These are phyloP conservation scores for Bisporella sp. DNA, from an alignment of 2,329 filamentous ascomycete genomes.

Conservation along the genomic window DNA sequence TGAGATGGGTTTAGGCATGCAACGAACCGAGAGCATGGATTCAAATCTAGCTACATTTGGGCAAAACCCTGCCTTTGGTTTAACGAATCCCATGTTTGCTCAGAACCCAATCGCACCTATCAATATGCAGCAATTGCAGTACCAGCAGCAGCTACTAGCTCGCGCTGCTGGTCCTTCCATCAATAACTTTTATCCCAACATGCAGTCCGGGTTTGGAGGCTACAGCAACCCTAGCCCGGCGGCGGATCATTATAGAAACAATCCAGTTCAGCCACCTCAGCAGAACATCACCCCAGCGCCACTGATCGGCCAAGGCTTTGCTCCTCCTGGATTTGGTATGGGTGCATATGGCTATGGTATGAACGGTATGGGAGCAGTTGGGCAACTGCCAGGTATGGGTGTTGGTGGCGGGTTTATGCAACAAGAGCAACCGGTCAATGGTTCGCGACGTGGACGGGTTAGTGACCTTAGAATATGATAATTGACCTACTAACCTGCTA, in stretches of 20 bases:
- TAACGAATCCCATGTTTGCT: slow-evolving; percentile 46
- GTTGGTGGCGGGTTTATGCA: slow-evolving; percentile 38
- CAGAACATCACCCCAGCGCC: slow-evolving; percentile 36
- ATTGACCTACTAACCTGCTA: not conserved
- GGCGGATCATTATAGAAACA: slow-evolving; percentile 50
- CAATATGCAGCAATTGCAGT: slow-evolving; percentile 47
- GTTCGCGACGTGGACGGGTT: slow-evolving; percentile 48
- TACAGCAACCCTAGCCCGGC: slow-evolving; percentile 42
- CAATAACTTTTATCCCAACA: slow-evolving; percentile 48
- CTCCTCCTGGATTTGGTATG: slow-evolving; percentile 44
- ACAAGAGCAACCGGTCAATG: slow-evolving; percentile 50
- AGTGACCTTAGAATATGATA: slow-evolving; percentile 6
- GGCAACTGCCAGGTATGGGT: slow-evolving; percentile 37
- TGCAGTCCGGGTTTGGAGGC: slow-evolving; percentile 49
- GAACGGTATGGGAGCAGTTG: slow-evolving; percentile 29
- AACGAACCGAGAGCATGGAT: slow-evolving; percentile 47
- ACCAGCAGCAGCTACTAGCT: slow-evolving; percentile 51
- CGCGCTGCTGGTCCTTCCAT: slow-evolving; percentile 43
- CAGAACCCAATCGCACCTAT: slow-evolving; percentile 38
- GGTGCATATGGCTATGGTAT: slow-evolving; percentile 36
- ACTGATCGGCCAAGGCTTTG: slow-evolving; percentile 33
- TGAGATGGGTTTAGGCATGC: slow-evolving; percentile 44
- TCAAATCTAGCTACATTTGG: slow-evolving; percentile 37
- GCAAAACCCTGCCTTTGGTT: slow-evolving; percentile 38
- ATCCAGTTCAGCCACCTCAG: slow-evolving; percentile 36